phyloP scores from a whole-genome alignment of 2,329 filamentous ascomycete genomes.

The Nothophaeocryptopus gaeumannii region DNA sequence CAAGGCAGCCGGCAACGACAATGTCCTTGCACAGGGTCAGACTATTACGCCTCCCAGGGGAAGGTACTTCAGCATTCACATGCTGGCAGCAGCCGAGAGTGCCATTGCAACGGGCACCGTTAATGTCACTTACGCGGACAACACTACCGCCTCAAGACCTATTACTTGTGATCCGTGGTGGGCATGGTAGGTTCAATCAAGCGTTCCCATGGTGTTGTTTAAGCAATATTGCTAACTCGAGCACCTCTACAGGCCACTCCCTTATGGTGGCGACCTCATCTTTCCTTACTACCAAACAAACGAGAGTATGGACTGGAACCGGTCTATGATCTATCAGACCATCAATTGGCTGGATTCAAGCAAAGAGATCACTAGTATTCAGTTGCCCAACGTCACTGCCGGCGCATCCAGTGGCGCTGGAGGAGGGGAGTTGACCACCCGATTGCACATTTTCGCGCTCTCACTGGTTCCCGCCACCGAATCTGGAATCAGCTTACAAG shows the following conservation, averaged over 20 bases:
- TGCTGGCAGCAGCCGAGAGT: conserved; percentile 42
- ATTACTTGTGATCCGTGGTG: conserved; percentile 40
- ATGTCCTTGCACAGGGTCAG: conserved; percentile 40
- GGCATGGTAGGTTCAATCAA: conserved; percentile 26
- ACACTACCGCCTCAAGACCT: conserved; percentile 33
- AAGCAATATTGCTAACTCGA: neutral
- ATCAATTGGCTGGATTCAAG: conserved; percentile 41
- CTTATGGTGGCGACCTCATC: conserved; percentile 41
- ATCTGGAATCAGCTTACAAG: conserved; percentile 29
- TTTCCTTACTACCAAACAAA: conserved; percentile 42
- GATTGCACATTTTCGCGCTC: conserved; percentile 41
- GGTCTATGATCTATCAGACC: conserved; percentile 42
- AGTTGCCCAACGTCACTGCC: conserved; percentile 38
- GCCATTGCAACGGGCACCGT: conserved; percentile 39
- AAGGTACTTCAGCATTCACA: conserved; percentile 39
- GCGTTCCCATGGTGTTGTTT: neutral
- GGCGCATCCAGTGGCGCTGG: conserved; percentile 35
- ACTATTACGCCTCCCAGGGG: conserved; percentile 32
- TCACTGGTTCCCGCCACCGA: conserved; percentile 34
- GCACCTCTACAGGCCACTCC: conserved; percentile 35
- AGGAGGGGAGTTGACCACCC: conserved; percentile 29
- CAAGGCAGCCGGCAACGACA: conserved; percentile 38
- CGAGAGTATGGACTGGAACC: conserved; percentile 38
- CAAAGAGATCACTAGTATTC: conserved; percentile 38
- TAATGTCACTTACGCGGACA: conserved; percentile 40